Percentiles rank a stretch among this genome's conserved stretches.
phyloP scores from a whole-genome alignment of 2,329 filamentous ascomycete genomes.

The Exophiala phaeomuriformis region DNA sequence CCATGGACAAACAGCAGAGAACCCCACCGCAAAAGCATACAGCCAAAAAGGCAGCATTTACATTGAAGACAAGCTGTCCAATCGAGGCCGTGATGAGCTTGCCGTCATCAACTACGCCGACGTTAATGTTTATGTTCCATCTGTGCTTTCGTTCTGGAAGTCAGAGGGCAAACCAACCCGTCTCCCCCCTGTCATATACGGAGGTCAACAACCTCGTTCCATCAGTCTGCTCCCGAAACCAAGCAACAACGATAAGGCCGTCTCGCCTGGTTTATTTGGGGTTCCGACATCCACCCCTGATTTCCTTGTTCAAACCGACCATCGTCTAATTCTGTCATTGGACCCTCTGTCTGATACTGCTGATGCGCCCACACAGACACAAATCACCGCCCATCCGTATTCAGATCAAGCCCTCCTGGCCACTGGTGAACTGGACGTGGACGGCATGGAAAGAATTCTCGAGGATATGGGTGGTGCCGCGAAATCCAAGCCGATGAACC shows the following conservation, averaged over 20 bases:
- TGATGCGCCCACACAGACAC: constrained; percentile 8
- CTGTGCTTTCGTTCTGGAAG: constrained; percentile 40
- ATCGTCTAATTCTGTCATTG: constrained; percentile 20
- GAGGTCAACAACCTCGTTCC: constrained; percentile 11
- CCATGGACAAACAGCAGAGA: constrained; percentile 31
- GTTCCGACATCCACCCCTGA: constrained; percentile 9
- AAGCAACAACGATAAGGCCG: neutral
- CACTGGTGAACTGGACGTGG: constrained; percentile 40
- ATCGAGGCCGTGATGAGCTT: constrained; percentile 35
- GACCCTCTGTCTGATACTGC: constrained; percentile 8
- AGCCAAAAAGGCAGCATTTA: constrained; percentile 38
- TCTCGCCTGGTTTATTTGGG: constrained; percentile 7
- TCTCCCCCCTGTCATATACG: constrained; percentile 12
- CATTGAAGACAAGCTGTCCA: constrained; percentile 33
- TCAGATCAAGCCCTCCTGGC: constrained; percentile 37
- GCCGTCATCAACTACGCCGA: constrained; percentile 39
- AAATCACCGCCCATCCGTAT: neutral
- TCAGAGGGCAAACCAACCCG: constrained; percentile 25
- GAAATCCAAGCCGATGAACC: constrained; percentile 10
- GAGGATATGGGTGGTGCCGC: constrained; percentile 33
- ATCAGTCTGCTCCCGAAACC: constrained; percentile 7
- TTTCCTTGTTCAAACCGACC: constrained; percentile 19
- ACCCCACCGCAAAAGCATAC: constrained; percentile 18
- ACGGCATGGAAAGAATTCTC: constrained; percentile 43
- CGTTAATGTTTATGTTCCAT: constrained; percentile 38